These are phyloP conservation scores for Fusarium lateritium DNA, from an alignment of 2,329 filamentous ascomycete species.

Conservation along the genomic window DNA sequence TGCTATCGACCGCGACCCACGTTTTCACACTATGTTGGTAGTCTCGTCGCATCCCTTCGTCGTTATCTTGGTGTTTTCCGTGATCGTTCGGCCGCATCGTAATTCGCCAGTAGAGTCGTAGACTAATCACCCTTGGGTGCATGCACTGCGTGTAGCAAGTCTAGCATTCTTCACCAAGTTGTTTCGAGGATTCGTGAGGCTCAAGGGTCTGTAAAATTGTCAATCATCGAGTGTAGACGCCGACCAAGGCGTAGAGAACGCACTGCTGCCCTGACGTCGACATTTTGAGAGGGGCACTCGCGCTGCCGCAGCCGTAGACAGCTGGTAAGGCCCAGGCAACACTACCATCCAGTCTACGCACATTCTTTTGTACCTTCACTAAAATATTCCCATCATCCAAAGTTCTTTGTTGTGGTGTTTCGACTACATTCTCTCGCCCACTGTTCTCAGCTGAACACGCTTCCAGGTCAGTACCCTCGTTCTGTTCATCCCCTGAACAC, in stretches of 20 bases:
- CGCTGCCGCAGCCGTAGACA: conserved; percentile 4
- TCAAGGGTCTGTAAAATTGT: neutral
- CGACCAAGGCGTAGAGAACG: too few relatives aligned
- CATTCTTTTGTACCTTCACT: neutral
- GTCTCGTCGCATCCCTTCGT: rapidly evolving
- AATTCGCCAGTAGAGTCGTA: neutral
- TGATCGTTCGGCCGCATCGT: neutral
- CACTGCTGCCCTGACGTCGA: neutral
- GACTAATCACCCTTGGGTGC: neutral
- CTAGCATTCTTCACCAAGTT: neutral
- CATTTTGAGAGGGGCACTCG: neutral
- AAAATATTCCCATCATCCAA: neutral
- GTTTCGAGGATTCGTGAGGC: neutral
- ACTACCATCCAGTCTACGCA: conserved; percentile 5
- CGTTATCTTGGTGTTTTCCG: rapidly evolving
- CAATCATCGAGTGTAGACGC: rapidly evolving
- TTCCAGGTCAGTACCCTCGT: conserved; percentile 15
- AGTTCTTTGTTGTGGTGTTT: conserved; percentile 1
- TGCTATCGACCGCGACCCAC: rapidly evolving
- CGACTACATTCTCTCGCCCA: neutral
- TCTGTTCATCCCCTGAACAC: conserved; percentile 10
- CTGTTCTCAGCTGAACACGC: conserved; percentile 20
- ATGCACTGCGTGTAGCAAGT: neutral
- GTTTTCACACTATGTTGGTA: rapidly evolving
- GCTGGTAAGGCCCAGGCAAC: neutral